Base-by-base conservation (phyloP, 108 stramenopile genomes). In the Cylindrotheca closterium region DNA sequence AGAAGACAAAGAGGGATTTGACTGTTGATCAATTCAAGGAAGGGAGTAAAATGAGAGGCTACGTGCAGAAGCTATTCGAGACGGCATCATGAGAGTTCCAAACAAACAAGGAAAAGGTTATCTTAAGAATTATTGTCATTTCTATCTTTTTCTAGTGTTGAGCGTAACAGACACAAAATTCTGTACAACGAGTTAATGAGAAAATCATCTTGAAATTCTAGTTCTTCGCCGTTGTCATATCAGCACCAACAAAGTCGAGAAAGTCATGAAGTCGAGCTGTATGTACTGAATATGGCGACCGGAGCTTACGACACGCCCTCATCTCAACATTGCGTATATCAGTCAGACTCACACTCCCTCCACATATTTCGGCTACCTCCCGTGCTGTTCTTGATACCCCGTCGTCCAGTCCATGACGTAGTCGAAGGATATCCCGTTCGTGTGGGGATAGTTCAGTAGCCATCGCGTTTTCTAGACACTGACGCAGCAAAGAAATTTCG, bases 401-500 rank as follows among this genome's bases (percentile, higher is more conserved):
- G 63, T 85, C 87, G 63, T 93, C 92, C 46, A 90, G 58, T 42
- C 92, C 92, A 29, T 88, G 69, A 10, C 92, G 76, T 57, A 93
- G 62, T 28, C 89, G 87, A 15, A 93, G 32, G 1, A 89, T 58
- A 58, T 93, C 92, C 23, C 92, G 85, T 74, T 93, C 92, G 57
- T 79, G 84, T 5, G 92, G 92, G 1, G 80, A 70, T 33, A 93
- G 70, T 60, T 90, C 87, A 1, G 85, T 67, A 4, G 87, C 85
- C 85, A 93, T 79, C 46, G 89, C 87, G 57, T 90, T 88, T 62
- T 93, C 88, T 15, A 93, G 66, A 54, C 79, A 80, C 53, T 89
- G 84, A 15, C 91, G 78, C 8, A 93, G 70, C 27, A 93, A 82
- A 4, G 82, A 79, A 52, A 81, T 57, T 78, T 93, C 91, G 18